phyloP scores from a whole-genome alignment of 2,329 filamentous ascomycete genomes.

The Ceratocystis variospora region DNA sequence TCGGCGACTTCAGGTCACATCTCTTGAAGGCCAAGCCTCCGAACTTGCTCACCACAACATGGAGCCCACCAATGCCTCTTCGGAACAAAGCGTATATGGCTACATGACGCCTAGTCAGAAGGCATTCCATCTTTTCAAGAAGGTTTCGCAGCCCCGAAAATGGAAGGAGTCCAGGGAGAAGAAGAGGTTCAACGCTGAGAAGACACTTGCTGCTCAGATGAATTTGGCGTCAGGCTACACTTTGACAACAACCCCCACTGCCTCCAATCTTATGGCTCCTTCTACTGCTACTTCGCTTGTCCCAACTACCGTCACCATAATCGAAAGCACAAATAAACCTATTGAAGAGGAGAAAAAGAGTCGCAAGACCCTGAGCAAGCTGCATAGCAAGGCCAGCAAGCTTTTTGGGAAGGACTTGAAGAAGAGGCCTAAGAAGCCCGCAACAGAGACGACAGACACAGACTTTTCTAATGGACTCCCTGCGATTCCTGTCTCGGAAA shows the following conservation, averaged over 20 bases:
- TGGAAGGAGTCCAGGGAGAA: conserved; percentile 16
- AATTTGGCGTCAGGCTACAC: conserved; percentile 14
- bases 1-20: conserved; percentile 13
- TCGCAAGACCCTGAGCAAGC: conserved; percentile 2
- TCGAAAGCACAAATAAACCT: conserved; percentile 11
- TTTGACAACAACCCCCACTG: not conserved
- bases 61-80: conserved; percentile 17
- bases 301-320: conserved; percentile 11
- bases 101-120: conserved; percentile 19
- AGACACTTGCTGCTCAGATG: conserved; percentile 12
- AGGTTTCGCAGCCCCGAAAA: conserved; percentile 16
- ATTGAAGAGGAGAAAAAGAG: conserved; percentile 6
- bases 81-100: conserved; percentile 17
- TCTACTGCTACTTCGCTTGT: not conserved
- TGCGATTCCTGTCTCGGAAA: conserved; percentile 12
- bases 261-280: not conserved
- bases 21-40: conserved; percentile 16
- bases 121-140: conserved; percentile 17
- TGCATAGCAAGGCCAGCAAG: conserved; percentile 14
- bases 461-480: conserved; percentile 15
- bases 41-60: conserved; percentile 17
- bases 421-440: conserved; percentile 11
- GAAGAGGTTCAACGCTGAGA: conserved; percentile 15
- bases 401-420: conserved; percentile 13
- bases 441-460: not conserved